These are phyloP conservation scores for Orbilia quercus DNA, from an alignment of 2,329 filamentous ascomycete genomes.

Conservation along the genomic window DNA sequence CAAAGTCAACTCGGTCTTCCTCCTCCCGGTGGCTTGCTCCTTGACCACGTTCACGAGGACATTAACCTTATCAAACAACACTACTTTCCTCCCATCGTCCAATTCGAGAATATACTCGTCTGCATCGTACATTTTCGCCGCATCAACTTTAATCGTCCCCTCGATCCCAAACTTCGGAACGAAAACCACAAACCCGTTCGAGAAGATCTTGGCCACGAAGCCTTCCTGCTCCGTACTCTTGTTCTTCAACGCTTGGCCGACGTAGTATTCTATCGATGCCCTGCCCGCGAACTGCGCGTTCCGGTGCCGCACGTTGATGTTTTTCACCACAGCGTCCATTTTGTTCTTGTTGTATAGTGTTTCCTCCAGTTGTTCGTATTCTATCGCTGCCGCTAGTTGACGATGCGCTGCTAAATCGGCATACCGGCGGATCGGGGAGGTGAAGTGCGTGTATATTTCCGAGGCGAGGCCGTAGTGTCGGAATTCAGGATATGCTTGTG, in stretches of 20 bases:
- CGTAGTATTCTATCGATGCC: slow-evolving; percentile 96
- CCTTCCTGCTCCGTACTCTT: slow-evolving; percentile 82
- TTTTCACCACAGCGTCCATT: slow-evolving; percentile 93
- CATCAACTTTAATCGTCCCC: slow-evolving; percentile 81
- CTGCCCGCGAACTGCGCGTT: slow-evolving; percentile 96
- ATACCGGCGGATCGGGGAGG: slow-evolving; percentile 94
- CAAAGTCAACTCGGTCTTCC: slow-evolving; percentile 82
- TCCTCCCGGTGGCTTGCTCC: slow-evolving; percentile 95
- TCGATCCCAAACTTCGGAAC: slow-evolving; percentile 97
- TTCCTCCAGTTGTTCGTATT: slow-evolving; percentile 86
- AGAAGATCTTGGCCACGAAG: slow-evolving; percentile 96
- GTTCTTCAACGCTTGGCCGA: slow-evolving; percentile 92
- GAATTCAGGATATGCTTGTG: slow-evolving; percentile 92
- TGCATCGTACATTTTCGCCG: slow-evolving; percentile 83
- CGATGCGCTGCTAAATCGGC: slow-evolving; percentile 95
- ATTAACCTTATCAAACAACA: slow-evolving; percentile 90
- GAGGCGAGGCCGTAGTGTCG: slow-evolving; percentile 95
- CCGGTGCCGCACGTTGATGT: slow-evolving; percentile 96
- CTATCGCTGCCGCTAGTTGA: slow-evolving; percentile 93
- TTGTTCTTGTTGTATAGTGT: slow-evolving; percentile 82
- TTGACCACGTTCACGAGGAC: slow-evolving; percentile 92
- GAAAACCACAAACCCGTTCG: slow-evolving; percentile 96
- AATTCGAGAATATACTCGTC: slow-evolving; percentile 79
- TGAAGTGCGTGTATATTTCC: slow-evolving; percentile 99
- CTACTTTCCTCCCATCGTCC: slow-evolving; percentile 69